A percentile compares a stretch with the other conserved stretches of the same genome.
phyloP scores from a whole-genome alignment of 2,329 filamentous ascomycete species.

The Aspergillus cejpii region DNA sequence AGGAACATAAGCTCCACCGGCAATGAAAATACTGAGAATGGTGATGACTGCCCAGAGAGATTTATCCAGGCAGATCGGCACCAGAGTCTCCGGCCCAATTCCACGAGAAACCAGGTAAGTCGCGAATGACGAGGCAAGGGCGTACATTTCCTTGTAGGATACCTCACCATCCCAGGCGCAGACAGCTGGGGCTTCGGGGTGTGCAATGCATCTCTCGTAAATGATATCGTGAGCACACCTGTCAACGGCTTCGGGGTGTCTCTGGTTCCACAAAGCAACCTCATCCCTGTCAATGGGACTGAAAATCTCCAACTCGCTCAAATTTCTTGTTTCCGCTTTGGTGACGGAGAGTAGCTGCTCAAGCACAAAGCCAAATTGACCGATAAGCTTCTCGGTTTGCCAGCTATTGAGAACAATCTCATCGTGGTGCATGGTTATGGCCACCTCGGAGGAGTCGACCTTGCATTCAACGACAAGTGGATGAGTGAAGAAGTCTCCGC shows the following conservation, averaged over 20 bases:
- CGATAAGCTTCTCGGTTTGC: constrained; percentile 50
- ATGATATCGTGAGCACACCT: constrained; percentile 33
- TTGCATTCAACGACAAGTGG: constrained; percentile 61
- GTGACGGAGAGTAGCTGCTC: constrained; percentile 28
- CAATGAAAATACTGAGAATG: constrained; percentile 29
- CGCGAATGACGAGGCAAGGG: constrained; percentile 27
- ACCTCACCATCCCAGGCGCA: constrained; percentile 34
- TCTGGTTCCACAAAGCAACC: constrained; percentile 30
- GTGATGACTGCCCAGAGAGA: constrained; percentile 32
- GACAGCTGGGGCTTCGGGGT: constrained; percentile 29
- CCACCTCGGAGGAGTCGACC: constrained; percentile 48
- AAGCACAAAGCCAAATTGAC: constrained; percentile 43
- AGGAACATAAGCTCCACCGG: constrained; percentile 32
- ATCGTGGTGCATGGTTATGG: constrained; percentile 60
- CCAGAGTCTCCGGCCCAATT: constrained; percentile 28
- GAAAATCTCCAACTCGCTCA: constrained; percentile 27
- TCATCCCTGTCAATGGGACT: constrained; percentile 31
- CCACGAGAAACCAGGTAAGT: constrained; percentile 27
- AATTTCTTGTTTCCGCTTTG: constrained; percentile 17
- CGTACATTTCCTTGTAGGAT: constrained; percentile 28
- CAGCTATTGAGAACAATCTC: constrained; percentile 50
- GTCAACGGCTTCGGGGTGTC: constrained; percentile 19
- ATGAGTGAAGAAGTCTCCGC: constrained; percentile 53
- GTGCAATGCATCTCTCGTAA: constrained; percentile 17
- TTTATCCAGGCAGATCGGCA: constrained; percentile 33